Base-by-base conservation (phyloP, 148 eudicot genomes). In the Vaccinium myrtillus region DNA sequence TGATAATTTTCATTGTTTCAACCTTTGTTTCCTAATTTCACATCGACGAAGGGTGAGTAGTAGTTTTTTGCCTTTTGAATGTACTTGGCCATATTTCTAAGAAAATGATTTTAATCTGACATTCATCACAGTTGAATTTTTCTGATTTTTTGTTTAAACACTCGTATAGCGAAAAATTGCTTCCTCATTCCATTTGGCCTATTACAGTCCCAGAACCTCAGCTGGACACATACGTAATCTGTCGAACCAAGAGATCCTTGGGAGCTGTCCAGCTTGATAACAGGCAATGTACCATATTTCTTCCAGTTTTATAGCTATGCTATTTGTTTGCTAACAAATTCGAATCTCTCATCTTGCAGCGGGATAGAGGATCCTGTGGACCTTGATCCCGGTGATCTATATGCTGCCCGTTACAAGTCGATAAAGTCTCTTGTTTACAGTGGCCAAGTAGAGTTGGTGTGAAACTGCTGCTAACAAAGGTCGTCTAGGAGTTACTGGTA, bases 261-360 rank as follows among this genome's bases (percentile, higher is more conserved):
- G 98, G 98, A 83, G 89, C 96, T 80, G 88, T 93, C 75, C 96
- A 94, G 50, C 98, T 97, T 83, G 98, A 93, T 87, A 94, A 91
- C 89, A 91, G 95, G 98, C 84, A 92, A 88, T 58, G 30, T 74
- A 78, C 49, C 19, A 36, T 49, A 30, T 23, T 23, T 55, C 56
- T 8, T 67, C n/a, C 27, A 18, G 59, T 48, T 51, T 51, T 77
- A 18, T 27, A 6, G 25, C 36, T 12, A 15, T 18, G 6, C 30
- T 59, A 78, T 69, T n/a, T 83, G 75, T 50, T 56, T 70, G 59
- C 80, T 86, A 49, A 76, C 50, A 6, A 7, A 53, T 77, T 69
- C 8, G 19, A 89, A 46, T 76, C 59, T 81, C 6, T 48, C 49
- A 32, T 48, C 43, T 79, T 84, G 87, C 95, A 96, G 99, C 39